Evolutionary conservation across 345 rosid genomes (phyloP).

Genomic region (Luvunga scandens): DNA sequence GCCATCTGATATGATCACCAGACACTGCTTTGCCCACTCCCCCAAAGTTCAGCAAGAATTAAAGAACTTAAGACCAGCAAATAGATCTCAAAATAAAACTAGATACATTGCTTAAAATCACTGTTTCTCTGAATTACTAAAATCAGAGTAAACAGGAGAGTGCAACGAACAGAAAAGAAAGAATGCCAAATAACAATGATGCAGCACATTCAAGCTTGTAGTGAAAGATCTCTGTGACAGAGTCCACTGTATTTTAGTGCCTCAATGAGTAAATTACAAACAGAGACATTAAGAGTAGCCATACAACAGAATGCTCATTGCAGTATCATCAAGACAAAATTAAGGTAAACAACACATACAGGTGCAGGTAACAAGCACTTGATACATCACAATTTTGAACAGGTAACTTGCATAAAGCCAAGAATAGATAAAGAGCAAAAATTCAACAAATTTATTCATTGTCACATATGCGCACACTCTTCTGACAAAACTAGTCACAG

Average conservation of each 20-base stretch:
- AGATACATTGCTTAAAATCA: neutral
- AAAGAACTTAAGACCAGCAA: neutral
- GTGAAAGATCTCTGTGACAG: neutral
- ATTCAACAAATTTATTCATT: no score
- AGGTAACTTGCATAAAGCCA: neutral
- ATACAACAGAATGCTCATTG: neutral
- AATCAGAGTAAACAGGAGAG: neutral
- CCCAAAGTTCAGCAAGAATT: conserved; percentile 20
- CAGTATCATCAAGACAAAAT: neutral
- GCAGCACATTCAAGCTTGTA: neutral
- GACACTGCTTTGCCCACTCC: conserved; percentile 37
- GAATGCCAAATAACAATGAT: neutral
- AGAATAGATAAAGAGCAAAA: no score
- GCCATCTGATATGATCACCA: conserved; percentile 30
- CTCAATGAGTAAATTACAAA: neutral
- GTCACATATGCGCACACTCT: no score
- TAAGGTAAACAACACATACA: neutral
- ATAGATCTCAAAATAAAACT: neutral
- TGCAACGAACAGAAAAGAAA: neutral
- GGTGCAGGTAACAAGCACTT: neutral
- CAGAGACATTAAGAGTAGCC: neutral
- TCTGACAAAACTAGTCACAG: no score
- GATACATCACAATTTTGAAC: neutral
- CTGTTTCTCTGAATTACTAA: neutral
- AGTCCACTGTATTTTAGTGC: neutral